Evolutionary conservation across 306 rosid genomes (phyloP).

Genomic region (Comarum palustre): DNA sequence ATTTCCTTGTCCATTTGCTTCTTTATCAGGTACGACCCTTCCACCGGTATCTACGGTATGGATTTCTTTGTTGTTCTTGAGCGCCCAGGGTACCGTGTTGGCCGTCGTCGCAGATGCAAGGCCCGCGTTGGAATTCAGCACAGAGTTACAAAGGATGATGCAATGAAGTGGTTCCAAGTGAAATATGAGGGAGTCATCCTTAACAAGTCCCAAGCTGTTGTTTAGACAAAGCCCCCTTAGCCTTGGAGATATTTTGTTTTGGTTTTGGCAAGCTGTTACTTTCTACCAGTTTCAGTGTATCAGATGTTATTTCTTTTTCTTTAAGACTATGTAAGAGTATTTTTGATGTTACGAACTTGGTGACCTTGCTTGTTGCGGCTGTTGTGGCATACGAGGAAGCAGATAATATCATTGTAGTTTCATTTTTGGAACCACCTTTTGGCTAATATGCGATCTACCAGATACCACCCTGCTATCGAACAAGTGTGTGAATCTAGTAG

Average conservation of each 20-base stretch:
- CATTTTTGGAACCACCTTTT: background rate
- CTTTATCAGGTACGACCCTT: conserved; percentile 50
- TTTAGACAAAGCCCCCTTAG: conserved; percentile 14
- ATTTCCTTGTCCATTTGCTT: background rate
- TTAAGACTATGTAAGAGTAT: conserved; percentile 2
- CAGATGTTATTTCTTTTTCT: background rate
- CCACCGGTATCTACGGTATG: conserved; percentile 65
- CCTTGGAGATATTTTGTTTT: conserved; percentile 8
- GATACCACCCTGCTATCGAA: no score
- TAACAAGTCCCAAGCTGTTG: conserved; percentile 46
- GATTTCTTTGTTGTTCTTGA: conserved; percentile 53
- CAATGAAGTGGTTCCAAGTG: conserved; percentile 72
- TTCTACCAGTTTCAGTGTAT: background rate
- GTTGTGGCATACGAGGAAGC: background rate
- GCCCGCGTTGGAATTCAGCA: conserved; percentile 56
- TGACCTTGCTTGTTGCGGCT: background rate
- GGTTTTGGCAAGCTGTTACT: conserved; percentile 18
- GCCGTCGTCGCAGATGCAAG: conserved; percentile 56
- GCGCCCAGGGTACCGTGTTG: conserved; percentile 58
- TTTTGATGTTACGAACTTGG: background rate
- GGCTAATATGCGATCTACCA: background rate
- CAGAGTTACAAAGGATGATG: conserved; percentile 54
- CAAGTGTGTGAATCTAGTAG: no score
- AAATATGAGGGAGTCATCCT: conserved; percentile 63
- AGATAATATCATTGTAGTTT: background rate